Evolutionary conservation across 1,139 yeast species (phyloP).

Genomic region (Debaryomyces coudertii): DNA sequence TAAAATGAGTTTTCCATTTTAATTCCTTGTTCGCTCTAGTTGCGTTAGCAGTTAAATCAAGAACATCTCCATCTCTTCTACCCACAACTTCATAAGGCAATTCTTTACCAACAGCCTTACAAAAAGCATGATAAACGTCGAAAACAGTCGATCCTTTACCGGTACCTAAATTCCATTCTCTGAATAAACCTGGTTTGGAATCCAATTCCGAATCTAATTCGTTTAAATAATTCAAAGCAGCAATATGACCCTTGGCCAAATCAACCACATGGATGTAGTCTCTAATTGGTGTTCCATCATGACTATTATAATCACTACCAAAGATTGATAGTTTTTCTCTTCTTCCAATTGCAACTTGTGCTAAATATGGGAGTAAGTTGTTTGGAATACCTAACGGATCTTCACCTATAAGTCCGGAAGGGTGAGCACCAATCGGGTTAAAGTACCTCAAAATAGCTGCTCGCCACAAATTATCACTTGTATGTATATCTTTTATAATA

Average conservation of each 20-base stretch:
- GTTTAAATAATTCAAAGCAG: slow-evolving; percentile 66
- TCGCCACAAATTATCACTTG: slow-evolving; percentile 53
- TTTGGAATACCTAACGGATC: slow-evolving; percentile 81
- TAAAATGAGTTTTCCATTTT: slow-evolving; percentile 61
- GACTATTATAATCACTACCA: slow-evolving; percentile 69
- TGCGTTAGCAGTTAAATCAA: slow-evolving; percentile 73
- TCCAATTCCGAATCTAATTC: slow-evolving; percentile 30
- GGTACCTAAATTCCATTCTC: slow-evolving; percentile 86
- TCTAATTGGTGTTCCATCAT: slow-evolving; percentile 82
- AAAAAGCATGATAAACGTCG: slow-evolving; percentile 70
- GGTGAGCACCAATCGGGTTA: slow-evolving; percentile 87
- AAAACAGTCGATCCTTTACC: slow-evolving; percentile 80
- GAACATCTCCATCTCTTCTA: slow-evolving; percentile 80
- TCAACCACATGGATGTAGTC: slow-evolving; percentile 85
- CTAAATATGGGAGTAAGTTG: slow-evolving; percentile 72
- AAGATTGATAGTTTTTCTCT: slow-evolving; percentile 65
- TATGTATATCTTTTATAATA: slow-evolving; percentile 59
- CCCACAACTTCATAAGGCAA: slow-evolving; percentile 67
- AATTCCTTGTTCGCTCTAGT: slow-evolving; percentile 68
- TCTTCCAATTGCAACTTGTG: slow-evolving; percentile 78
- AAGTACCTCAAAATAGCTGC: slow-evolving; percentile 75
- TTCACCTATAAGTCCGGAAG: slow-evolving; percentile 78
- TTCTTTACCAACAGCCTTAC: slow-evolving; percentile 66
- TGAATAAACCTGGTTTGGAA: slow-evolving; percentile 52
- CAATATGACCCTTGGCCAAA: slow-evolving; percentile 77